Percentiles rank a stretch among this genome's conserved stretches.
Conservation (phyloP, 129 eudicot genomes). For the Artemisia annua region DNA sequence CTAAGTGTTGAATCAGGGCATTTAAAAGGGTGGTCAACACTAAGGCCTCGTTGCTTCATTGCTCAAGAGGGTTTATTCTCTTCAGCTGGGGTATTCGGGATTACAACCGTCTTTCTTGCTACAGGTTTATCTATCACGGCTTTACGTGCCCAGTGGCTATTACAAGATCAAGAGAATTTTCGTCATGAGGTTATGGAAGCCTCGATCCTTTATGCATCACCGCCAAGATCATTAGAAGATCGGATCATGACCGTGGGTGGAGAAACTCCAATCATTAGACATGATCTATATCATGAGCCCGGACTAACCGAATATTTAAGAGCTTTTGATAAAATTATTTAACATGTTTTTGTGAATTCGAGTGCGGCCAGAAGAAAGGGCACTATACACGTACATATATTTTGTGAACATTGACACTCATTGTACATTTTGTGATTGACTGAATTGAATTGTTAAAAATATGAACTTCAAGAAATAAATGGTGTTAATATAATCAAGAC, state of each 20-base stretch:
- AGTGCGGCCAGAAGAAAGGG: neutral
- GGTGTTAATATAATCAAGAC: too few relatives aligned
- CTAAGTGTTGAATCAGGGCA: slow-evolving; percentile 89
- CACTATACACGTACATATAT: neutral
- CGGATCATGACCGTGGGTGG: slow-evolving; percentile 31
- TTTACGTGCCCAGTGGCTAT: slow-evolving; percentile 50
- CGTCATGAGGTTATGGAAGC: slow-evolving; percentile 52
- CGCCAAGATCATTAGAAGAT: slow-evolving; percentile 49
- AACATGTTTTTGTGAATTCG: neutral
- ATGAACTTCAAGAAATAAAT: neutral
- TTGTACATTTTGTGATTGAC: slow-evolving; percentile 10
- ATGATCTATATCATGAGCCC: slow-evolving; percentile 34
- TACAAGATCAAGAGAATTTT: slow-evolving; percentile 43
- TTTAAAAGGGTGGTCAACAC: slow-evolving; percentile 58
- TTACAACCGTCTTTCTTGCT: slow-evolving; percentile 71
- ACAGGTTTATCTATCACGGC: slow-evolving; percentile 71
- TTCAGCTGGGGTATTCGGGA: slow-evolving; percentile 83
- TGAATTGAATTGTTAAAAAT: neutral
- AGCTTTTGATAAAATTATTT: slow-evolving; percentile 52
- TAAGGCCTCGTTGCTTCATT: slow-evolving; percentile 53
- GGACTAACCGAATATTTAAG: slow-evolving; percentile 40
- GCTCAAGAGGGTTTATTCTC: slow-evolving; percentile 66
- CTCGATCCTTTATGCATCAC: slow-evolving; percentile 55
- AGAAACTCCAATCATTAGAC: slow-evolving; percentile 44
- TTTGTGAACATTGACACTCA: neutral